phyloP scores from a whole-genome alignment of 441 rosid genomes.

The Dalechampia spathulata region DNA sequence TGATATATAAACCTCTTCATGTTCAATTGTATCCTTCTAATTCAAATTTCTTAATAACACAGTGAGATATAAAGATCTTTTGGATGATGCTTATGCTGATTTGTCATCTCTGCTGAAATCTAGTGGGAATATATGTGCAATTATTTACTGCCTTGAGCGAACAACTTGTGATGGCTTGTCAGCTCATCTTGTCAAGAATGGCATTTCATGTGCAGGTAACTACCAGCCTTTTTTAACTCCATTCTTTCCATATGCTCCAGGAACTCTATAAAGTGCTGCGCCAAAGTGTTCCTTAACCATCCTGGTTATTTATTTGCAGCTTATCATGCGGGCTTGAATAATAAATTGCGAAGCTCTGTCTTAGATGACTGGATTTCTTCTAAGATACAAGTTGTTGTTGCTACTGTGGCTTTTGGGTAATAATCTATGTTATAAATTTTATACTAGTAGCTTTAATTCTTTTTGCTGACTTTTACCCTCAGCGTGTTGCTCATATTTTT shows the following conservation, averaged over 20 bases:
- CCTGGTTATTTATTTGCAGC: constrained; percentile 41
- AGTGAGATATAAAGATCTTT: constrained; percentile 91
- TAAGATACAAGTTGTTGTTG: constrained; percentile 88
- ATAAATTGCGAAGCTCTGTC: constrained; percentile 63
- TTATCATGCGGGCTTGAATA: constrained; percentile 88
- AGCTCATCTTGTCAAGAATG: constrained; percentile 56
- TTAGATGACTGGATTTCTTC: constrained; percentile 93
- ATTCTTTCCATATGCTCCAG: too few species aligned
- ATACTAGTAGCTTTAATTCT: background rate
- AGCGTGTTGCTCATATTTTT: background rate
- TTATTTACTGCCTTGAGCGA: constrained; percentile 94
- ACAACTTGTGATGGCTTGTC: constrained; percentile 87
- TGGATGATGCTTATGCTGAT: constrained; percentile 69
- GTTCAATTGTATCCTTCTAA: constrained; percentile 1
- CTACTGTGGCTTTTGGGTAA: constrained; percentile 99
- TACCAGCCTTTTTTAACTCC: background rate
- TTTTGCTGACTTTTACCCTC: background rate
- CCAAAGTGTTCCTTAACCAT: constrained; percentile 10
- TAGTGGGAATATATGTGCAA: constrained; percentile 67
- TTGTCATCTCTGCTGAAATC: constrained; percentile 61
- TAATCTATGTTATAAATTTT: constrained; percentile 17
- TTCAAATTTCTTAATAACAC: constrained; percentile 31
- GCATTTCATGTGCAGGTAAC: constrained; percentile 84
- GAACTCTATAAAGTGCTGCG: too few species aligned
- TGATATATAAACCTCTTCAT: background rate